phyloP scores from a whole-genome alignment of 2,329 filamentous ascomycete species.

The Lomentospora prolificans region DNA sequence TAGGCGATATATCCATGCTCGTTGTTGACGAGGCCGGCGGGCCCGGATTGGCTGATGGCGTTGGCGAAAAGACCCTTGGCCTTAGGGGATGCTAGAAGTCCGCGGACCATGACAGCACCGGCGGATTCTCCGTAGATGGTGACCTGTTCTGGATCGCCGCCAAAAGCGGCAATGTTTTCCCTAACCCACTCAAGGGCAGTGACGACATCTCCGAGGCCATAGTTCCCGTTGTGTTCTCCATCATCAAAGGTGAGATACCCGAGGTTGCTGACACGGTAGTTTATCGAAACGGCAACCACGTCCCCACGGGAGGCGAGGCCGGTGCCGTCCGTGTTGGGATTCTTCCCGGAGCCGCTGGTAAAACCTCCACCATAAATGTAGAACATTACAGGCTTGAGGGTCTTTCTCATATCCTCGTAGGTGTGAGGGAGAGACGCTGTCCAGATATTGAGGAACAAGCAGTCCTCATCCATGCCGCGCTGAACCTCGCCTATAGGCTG shows the following conservation, averaged over 20 bases:
- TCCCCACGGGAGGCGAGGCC: conserved; percentile 34
- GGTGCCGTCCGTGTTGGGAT: conserved; percentile 33
- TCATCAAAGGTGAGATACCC: conserved; percentile 50
- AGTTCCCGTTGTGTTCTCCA: conserved; percentile 37
- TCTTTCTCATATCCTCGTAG: conserved; percentile 10
- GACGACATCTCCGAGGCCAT: conserved; percentile 3
- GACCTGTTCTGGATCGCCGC: conserved; percentile 36
- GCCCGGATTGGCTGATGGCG: conserved; percentile 21
- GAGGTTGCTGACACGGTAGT: conserved; percentile 45
- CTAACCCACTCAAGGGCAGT: conserved; percentile 38
- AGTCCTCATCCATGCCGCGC: conserved; percentile 23
- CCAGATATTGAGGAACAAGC: conserved; percentile 35
- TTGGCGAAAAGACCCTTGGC: conserved; percentile 20
- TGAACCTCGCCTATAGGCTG: conserved; percentile 21
- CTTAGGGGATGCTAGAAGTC: conserved; percentile 17
- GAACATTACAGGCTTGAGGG: conserved; percentile 34
- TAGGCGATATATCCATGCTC: conserved; percentile 12
- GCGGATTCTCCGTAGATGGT: conserved; percentile 46
- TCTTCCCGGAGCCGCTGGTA: conserved; percentile 28
- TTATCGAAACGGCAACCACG: conserved; percentile 37
- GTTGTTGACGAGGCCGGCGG: conserved; percentile 15
- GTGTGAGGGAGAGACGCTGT: conserved; percentile 26
- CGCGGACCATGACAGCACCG: conserved; percentile 19
- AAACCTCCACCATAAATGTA: conserved; percentile 36
- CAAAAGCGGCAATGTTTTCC: conserved; percentile 39